Evolutionary conservation across 2,329 filamentous ascomycete genomes (phyloP).

Genomic region (Aspergillus tubingensis): DNA sequence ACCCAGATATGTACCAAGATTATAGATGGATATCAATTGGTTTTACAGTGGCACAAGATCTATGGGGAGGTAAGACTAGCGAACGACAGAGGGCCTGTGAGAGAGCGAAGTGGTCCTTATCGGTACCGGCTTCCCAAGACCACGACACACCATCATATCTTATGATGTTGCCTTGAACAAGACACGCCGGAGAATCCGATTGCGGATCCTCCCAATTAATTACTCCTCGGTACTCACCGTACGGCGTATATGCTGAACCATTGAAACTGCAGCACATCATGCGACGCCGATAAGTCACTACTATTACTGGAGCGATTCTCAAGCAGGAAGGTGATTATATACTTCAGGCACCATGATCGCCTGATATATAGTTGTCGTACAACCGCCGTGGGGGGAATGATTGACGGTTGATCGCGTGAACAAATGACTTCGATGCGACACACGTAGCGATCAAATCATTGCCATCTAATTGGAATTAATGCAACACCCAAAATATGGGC

Average conservation of each 20-base stretch:
- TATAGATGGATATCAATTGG: background rate
- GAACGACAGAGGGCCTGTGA: background rate
- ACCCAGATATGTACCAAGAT: background rate
- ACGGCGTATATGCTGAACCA: background rate
- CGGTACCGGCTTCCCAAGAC: background rate
- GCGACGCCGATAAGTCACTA: conserved; percentile 11
- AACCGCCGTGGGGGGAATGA: background rate
- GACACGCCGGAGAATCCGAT: background rate
- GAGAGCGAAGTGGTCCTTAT: background rate
- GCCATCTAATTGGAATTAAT: background rate
- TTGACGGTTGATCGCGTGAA: background rate
- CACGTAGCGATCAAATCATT: background rate
- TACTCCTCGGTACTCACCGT: background rate
- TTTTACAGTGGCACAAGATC: background rate
- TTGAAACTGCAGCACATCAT: conserved; percentile 12
- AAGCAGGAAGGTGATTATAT: conserved; percentile 14
- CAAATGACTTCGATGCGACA: background rate
- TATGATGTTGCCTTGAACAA: background rate
- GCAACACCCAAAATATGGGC: background rate
- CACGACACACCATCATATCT: background rate
- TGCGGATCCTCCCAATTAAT: conserved; percentile 16
- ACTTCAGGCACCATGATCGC: conserved; percentile 10
- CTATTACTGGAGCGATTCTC: background rate
- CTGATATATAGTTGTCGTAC: background rate
- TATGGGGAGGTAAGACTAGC: background rate